These are phyloP conservation scores for Hericium alpestre DNA, from an alignment of 768 basidiomycete genomes.

Conservation along the genomic window DNA sequence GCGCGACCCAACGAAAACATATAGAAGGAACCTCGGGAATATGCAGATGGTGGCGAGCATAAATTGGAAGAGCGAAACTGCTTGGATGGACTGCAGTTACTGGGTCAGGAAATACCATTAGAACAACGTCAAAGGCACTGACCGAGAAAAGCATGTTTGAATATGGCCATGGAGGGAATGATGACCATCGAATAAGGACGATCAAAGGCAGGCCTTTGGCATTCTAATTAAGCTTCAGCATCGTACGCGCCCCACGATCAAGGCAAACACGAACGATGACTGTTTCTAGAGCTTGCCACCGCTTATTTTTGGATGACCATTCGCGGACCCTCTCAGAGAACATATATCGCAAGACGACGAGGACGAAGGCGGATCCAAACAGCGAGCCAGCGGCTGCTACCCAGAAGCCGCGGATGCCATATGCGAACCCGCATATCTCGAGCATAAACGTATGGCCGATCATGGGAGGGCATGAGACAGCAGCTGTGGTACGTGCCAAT, in stretches of 20 bases:
- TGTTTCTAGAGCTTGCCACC: conserved; percentile 69
- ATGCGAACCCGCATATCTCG: conserved; percentile 73
- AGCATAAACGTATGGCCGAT: conserved; percentile 58
- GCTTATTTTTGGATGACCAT: conserved; percentile 54
- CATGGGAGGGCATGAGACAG: conserved; percentile 47
- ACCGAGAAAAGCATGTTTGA: conserved; percentile 75
- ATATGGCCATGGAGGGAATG: conserved; percentile 83
- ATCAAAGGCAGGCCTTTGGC: conserved; percentile 75
- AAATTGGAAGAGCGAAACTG: conserved; percentile 70
- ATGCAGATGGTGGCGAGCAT: conserved; percentile 59
- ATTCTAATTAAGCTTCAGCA: conserved; percentile 27
- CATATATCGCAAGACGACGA: conserved; percentile 46
- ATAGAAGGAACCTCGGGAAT: conserved; percentile 61
- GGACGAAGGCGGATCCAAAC: conserved; percentile 51
- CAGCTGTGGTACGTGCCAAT: conserved; percentile 20
- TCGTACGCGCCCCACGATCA: background rate
- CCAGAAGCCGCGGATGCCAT: conserved; percentile 67
- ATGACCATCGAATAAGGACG: conserved; percentile 68
- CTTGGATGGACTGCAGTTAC: conserved; percentile 48
- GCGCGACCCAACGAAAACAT: conserved; percentile 70
- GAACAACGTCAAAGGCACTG: conserved; percentile 18
- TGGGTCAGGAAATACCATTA: too few relatives aligned
- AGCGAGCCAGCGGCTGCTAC: conserved; percentile 53
- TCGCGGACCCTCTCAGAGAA: conserved; percentile 44
- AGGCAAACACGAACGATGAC: conserved; percentile 47